phyloP scores from a whole-genome alignment of 345 rosid species.

The Citrus glauca region DNA sequence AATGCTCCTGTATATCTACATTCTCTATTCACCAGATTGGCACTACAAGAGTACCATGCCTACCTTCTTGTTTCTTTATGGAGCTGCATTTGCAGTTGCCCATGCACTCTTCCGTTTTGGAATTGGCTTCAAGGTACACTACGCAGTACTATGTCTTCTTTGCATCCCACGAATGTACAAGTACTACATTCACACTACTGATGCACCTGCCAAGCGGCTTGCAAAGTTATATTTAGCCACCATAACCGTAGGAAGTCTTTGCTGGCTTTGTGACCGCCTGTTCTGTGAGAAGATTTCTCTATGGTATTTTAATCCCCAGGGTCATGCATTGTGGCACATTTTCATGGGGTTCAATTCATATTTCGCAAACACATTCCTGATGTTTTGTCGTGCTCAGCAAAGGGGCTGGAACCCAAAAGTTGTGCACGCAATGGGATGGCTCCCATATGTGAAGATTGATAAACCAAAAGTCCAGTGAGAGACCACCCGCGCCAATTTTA shows the following conservation, averaged over 20 bases:
- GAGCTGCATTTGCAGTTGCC: constrained; percentile 68
- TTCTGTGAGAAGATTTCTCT: constrained; percentile 52
- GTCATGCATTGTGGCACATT: constrained; percentile 90
- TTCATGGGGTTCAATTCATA: constrained; percentile 89
- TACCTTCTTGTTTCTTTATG: constrained; percentile 84
- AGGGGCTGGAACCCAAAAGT: constrained; percentile 74
- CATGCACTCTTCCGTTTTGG: constrained; percentile 69
- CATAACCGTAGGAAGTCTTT: constrained; percentile 48
- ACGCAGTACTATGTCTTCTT: constrained; percentile 65
- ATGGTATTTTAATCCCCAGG: constrained; percentile 83
- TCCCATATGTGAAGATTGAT: constrained; percentile 81
- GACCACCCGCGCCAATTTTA: not conserved
- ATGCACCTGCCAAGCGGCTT: constrained; percentile 57
- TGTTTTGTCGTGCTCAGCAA: constrained; percentile 96
- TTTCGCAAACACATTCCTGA: constrained; percentile 87
- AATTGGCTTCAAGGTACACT: constrained; percentile 86
- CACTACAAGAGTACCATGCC: constrained; percentile 97
- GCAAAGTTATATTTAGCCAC: constrained; percentile 73
- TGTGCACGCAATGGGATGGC: constrained; percentile 42
- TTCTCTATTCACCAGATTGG: constrained; percentile 98
- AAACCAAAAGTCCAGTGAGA: constrained; percentile 63
- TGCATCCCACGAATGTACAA: constrained; percentile 94
- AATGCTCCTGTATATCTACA: constrained; percentile 90
- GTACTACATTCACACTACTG: constrained; percentile 85
- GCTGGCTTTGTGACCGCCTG: constrained; percentile 71